A percentile compares a stretch with the other conserved stretches of the same genome.
These are phyloP conservation scores for Conoideocrella luteorostrata DNA, from an alignment of 2,329 filamentous ascomycete species.

Conservation along the genomic window DNA sequence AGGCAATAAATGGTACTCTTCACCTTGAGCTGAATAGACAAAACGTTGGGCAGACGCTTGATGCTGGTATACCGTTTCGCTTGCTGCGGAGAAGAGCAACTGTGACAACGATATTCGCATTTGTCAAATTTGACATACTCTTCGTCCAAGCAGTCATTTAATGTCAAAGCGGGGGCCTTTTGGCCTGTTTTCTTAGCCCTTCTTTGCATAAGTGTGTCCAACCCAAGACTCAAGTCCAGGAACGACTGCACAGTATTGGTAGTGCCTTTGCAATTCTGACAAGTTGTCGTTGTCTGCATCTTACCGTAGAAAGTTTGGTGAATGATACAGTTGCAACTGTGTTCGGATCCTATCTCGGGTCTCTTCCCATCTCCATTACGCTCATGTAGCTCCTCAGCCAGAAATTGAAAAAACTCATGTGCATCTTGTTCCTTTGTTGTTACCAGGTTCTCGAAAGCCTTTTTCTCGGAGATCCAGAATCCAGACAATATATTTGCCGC, in stretches of 20 bases:
- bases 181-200: constrained; percentile 47
- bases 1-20: not conserved
- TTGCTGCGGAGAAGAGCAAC: constrained; percentile 69
- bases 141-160: constrained; percentile 72
- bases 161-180: constrained; percentile 36
- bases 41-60: constrained; percentile 76
- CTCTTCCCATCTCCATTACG: constrained; percentile 67
- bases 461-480: constrained; percentile 80
- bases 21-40: constrained; percentile 91
- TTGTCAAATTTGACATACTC: constrained; percentile 84
- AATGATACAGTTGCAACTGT: constrained; percentile 79
- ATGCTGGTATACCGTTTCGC: constrained; percentile 81
- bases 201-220: constrained; percentile 70
- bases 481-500: constrained; percentile 83
- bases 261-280: constrained; percentile 75
- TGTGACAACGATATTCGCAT: constrained; percentile 81
- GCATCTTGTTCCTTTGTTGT: constrained; percentile 95
- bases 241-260: constrained; percentile 84
- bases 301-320: constrained; percentile 94
- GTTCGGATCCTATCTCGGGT: constrained; percentile 52
- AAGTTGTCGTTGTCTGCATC: constrained; percentile 83
- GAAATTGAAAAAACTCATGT: constrained; percentile 94
- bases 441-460: constrained; percentile 66
- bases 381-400: constrained; percentile 85
- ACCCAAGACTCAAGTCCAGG: constrained; percentile 79